Conservation (phyloP, 2,329 filamentous ascomycete species). For the Dendrostoma leiphaemia region DNA sequence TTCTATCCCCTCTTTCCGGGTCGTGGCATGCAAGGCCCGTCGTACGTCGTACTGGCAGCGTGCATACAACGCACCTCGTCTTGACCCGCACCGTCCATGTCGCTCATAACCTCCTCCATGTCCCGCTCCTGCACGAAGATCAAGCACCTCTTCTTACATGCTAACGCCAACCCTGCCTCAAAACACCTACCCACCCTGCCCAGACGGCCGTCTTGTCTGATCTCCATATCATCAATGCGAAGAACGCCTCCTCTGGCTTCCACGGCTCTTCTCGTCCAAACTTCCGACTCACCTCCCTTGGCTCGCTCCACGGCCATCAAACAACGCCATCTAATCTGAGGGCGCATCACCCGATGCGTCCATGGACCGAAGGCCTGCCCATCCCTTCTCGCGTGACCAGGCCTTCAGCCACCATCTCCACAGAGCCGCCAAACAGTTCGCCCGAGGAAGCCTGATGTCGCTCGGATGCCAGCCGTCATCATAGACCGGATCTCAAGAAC, state of each 20-base stretch:
- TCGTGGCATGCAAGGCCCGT: slow-evolving; percentile 7
- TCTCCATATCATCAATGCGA: slow-evolving; percentile 33
- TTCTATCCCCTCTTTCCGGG: slow-evolving; percentile 3
- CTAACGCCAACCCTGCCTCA: slow-evolving; percentile 35
- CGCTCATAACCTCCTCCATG: slow-evolving; percentile 41
- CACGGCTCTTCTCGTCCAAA: not conserved
- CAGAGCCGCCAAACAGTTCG: slow-evolving; percentile 8
- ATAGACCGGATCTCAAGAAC: slow-evolving; percentile 51
- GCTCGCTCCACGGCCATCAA: slow-evolving; percentile 15
- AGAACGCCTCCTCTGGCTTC: slow-evolving; percentile 21
- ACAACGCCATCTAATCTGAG: slow-evolving; percentile 18
- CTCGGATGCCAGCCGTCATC: slow-evolving; percentile 52
- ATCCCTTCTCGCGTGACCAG: slow-evolving; percentile 10
- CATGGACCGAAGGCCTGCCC: not conserved
- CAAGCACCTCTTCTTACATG: slow-evolving; percentile 33
- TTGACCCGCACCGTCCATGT: slow-evolving; percentile 29
- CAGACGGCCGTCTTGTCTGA: slow-evolving; percentile 32
- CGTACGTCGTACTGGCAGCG: slow-evolving; percentile 11
- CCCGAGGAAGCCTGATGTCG: slow-evolving; percentile 40
- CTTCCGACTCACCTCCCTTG: slow-evolving; percentile 14
- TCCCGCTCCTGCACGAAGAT: slow-evolving; percentile 36
- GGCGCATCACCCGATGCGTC: slow-evolving; percentile 10
- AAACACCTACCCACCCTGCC: slow-evolving; percentile 24
- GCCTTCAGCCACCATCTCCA: slow-evolving; percentile 9
- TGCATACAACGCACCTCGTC: slow-evolving; percentile 9